Conservation (phyloP, 1,284 basidiomycete species). For the Moesziomyces antarcticus region DNA sequence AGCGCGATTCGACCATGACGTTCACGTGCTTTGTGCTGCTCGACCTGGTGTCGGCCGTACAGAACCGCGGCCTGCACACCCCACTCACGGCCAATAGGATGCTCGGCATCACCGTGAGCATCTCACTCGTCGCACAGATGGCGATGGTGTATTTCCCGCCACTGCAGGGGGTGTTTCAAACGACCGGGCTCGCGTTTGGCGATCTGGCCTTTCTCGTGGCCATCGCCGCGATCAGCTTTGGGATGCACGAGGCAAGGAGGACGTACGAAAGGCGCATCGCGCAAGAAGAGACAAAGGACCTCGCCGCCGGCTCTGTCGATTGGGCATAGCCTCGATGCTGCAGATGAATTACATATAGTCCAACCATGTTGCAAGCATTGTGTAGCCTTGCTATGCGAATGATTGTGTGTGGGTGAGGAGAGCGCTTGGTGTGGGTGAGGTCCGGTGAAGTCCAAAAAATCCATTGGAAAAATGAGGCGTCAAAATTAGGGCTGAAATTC, state of each 20-base stretch:
- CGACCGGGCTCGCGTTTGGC: slow-evolving; percentile 77
- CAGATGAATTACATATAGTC: too few relatives aligned
- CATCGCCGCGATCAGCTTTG: slow-evolving; percentile 78
- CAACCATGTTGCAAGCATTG: too few relatives aligned
- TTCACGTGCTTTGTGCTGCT: slow-evolving; percentile 97
- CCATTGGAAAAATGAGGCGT: too few relatives aligned
- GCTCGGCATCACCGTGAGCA: slow-evolving; percentile 85
- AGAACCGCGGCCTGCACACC: slow-evolving; percentile 79
- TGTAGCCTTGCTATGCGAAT: too few relatives aligned
- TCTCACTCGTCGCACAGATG: slow-evolving; percentile 85
- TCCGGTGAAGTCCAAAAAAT: too few relatives aligned
- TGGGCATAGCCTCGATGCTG: slow-evolving; percentile 14
- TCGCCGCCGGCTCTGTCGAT: slow-evolving; percentile 5
- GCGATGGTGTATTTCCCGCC: slow-evolving; percentile 88
- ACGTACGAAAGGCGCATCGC: slow-evolving; percentile 74
- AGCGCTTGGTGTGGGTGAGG: too few relatives aligned
- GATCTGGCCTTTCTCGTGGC: slow-evolving; percentile 80
- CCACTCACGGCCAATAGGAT: slow-evolving; percentile 76
- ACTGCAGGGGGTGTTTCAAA: slow-evolving; percentile 93
- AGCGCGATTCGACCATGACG: slow-evolving; percentile 70
- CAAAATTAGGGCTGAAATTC: too few relatives aligned
- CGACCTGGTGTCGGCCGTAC: slow-evolving; percentile 91
- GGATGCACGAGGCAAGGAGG: slow-evolving; percentile 82
- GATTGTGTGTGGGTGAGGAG: too few relatives aligned
- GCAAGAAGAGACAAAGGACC: slow-evolving; percentile 23